Base-by-base conservation (phyloP, 2,329 filamentous ascomycete genomes). In the Fusarium nodosum region DNA sequence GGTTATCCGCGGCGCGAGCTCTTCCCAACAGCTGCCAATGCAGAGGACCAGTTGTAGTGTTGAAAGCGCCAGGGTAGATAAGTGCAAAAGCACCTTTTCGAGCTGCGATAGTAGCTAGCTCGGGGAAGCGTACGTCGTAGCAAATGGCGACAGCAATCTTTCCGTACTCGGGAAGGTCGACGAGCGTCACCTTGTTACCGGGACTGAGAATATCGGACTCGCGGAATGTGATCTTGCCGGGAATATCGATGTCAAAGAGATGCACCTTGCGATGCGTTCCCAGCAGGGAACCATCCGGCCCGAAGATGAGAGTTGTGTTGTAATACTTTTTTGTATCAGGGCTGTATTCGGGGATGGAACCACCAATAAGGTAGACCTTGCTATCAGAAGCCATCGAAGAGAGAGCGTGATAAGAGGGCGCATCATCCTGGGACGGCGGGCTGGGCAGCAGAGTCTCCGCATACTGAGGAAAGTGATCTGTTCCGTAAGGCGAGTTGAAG, bases 401-500 rank as follows among this genome's bases (percentile, higher is more conserved):
- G 16, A 99, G 87, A 8, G 94, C 93, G 79, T 97, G 91, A 86
- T 90, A 98, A 56, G 92, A 94, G 0, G 94, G 94, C 7, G 92
- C 91, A 74, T 91, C 88, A 46, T 88, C 86, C 64, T 83, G 78
- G 5, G 89, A 83, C 0, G 94, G 93, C 30, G 93, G 93, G 5
- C 89, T 91, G 1, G 93, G 93, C 50, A 83, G 81, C n/a, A 98
- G 89, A 2, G 89, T 91, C 81, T 99, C 96, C 72, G 96, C 94
- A 80, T 98, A 98, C 65, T 90, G 88, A 56, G 94, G 91, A 82
- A 99, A 99, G 85, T 91, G 94, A 76, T 93, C 80, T 71, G 90
- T 94, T 72, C 96, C 96, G 81, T 99, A 99, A 11, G 96, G 96
- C 42, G 93, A 97, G 84, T 99, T 99, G 89, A 99, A 99, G 86